Conservation (phyloP, 2,329 filamentous ascomycete species). For the Nemania sp. region DNA sequence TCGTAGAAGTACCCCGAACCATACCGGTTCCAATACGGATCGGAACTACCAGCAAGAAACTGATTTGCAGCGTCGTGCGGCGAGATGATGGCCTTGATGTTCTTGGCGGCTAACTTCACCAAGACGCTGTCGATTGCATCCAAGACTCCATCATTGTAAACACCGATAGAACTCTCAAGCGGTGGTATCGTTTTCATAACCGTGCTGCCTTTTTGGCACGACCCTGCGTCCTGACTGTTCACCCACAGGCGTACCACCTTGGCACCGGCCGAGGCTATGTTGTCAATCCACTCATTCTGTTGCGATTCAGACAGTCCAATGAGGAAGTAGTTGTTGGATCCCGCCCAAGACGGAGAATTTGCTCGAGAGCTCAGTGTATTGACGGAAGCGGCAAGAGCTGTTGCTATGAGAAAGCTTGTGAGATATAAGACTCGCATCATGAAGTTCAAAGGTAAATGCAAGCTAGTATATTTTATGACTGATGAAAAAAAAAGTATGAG, state of each 20-base stretch:
- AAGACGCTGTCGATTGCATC: conserved; percentile 39
- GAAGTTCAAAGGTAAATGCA: not conserved
- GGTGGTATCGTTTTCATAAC: conserved; percentile 23
- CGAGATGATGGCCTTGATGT: conserved; percentile 41
- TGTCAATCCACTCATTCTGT: conserved; percentile 36
- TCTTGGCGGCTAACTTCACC: conserved; percentile 35
- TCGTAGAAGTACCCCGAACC: conserved; percentile 39
- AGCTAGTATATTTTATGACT: not conserved
- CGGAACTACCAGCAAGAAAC: conserved; percentile 13
- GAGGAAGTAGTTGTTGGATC: conserved; percentile 39
- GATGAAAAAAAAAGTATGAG: not conserved
- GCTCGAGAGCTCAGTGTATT: conserved; percentile 4
- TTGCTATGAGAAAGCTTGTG: not conserved
- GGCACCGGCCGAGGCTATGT: conserved; percentile 35
- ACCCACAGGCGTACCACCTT: conserved; percentile 42
- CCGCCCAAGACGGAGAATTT: conserved; percentile 35
- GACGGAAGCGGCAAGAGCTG: not conserved
- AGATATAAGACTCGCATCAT: conserved; percentile 4
- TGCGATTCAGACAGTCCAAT: conserved; percentile 36
- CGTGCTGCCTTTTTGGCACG: conserved; percentile 39
- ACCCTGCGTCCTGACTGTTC: conserved; percentile 28
- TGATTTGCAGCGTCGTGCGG: conserved; percentile 37
- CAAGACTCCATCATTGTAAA: conserved; percentile 36
- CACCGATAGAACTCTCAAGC: conserved; percentile 36
- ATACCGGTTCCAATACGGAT: conserved; percentile 19